These are phyloP conservation scores for Hygrophila difformis DNA, from an alignment of 257 asterid species.

Conservation along the genomic window DNA sequence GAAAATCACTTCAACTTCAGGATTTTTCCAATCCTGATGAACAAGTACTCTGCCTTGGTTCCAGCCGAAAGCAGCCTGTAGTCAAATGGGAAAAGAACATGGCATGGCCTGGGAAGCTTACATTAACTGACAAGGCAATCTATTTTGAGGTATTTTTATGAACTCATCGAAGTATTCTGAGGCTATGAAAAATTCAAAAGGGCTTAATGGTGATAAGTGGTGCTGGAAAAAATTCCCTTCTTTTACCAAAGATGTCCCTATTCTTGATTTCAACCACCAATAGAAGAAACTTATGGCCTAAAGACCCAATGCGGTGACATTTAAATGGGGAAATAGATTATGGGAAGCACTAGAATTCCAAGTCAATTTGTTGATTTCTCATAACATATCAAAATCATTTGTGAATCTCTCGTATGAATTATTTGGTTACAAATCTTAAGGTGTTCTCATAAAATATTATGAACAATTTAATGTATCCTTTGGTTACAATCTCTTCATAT, in stretches of 20 bases:
- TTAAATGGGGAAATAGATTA: neutral
- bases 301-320: no score
- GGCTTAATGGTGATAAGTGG: no score
- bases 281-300: no score
- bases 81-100: slow-evolving; percentile 84
- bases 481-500: no score
- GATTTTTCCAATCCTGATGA: slow-evolving; percentile 42
- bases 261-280: no score
- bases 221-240: no score
- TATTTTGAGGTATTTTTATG: slow-evolving; percentile 72
- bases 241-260: no score
- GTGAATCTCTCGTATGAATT: no score
- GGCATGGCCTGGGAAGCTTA: slow-evolving; percentile 95
- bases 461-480: no score
- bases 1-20: slow-evolving; percentile 50
- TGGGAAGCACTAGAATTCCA: neutral
- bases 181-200: no score
- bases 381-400: neutral
- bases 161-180: slow-evolving; percentile 10
- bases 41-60: slow-evolving; percentile 63
- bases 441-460: no score
- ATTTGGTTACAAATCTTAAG: no score
- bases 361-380: neutral
- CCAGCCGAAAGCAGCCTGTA: slow-evolving; percentile 94
- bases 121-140: slow-evolving; percentile 76